Base-by-base conservation (phyloP, 768 basidiomycete genomes). In the Boletellus ananas region DNA sequence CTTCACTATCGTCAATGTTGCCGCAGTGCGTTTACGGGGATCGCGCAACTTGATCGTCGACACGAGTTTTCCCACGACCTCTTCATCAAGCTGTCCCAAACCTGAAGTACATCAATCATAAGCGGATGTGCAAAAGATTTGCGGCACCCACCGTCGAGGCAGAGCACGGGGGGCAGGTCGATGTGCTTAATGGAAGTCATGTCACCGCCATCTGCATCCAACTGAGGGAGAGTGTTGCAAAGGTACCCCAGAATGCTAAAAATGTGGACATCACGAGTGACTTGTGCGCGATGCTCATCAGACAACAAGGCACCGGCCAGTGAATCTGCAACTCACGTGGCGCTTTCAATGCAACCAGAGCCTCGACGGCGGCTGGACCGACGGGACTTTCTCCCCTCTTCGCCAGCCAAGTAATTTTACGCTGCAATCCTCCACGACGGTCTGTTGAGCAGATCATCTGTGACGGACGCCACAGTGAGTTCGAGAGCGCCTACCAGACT, bases 1-100 rank as follows among this genome's bases (percentile, higher is more conserved):
- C 12, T 57, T 57, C 17, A 56, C n/a, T 25, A 57, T 18, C 6
- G 43, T 41, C 33, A 57, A 43, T 6, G 56, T 57, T 18, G 49
- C 46, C 2, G 6, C 25, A 3, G 29, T 56, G 38, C 56, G 49
- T n/a, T 43, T 5, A 18, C 21, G 25, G 14, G 17, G 8, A 38
- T 46, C 4, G 4, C 21, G 7, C 2, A 49, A 55, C 16, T 43
- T 5, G 31, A 45, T 21, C 4, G 56, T 17, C 17, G 0, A 34
- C 11, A 50, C 4, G 14, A 57, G 17, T 29, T 45, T 34, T 17
- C 3, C 12, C 45, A 55, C 44, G 2, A 50, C 7, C 4, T 29
- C 6, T 8, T 43, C 20, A 33, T 53, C 11, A n/a, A 49, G 42
- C 3, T 2, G 23, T 3, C 13, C 54, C 16, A 39, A 45, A 11